Evolutionary conservation across 306 rosid genomes (phyloP).

Genomic region (Cucumis sativus): Cucumber_9930_V3 NC_026658.2:24710501-24711000

Average conservation of each 20-base stretch:
- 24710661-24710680: conserved; percentile 85
- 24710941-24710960: background rate
- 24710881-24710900: background rate
- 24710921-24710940: background rate
- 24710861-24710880: background rate
- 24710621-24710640: background rate
- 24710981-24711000: background rate
- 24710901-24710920: background rate
- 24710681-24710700: conserved; percentile 56
- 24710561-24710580: conserved; percentile 19
- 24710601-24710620: background rate
- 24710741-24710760: background rate
- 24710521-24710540: conserved; percentile 74
- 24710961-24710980: background rate
- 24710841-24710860: background rate
- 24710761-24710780: background rate
- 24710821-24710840: background rate
- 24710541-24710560: conserved; percentile 92
- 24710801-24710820: background rate
- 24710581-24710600: conserved; percentile 1
- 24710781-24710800: background rate
- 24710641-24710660: conserved; percentile 26
- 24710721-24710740: conserved; percentile 41
- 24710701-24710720: conserved; percentile 69
- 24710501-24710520: conserved; percentile 83